Base-by-base conservation (phyloP, 306 rosid genomes). In the Quillaja saponaria region DNA sequence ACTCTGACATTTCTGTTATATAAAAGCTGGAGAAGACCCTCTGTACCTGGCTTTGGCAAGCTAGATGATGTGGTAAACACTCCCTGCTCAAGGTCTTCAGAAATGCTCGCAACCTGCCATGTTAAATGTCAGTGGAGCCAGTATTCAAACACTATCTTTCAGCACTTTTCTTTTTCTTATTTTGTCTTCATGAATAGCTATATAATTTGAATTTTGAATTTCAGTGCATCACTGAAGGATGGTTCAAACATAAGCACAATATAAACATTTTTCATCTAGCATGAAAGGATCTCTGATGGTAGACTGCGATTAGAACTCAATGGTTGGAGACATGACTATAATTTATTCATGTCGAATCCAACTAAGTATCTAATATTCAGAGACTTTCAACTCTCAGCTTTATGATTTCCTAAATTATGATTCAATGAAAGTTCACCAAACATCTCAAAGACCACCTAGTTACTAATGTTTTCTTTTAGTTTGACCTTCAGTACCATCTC, bases 91-190 rank as follows among this genome's bases (percentile, higher is more conserved):
- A 88, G 76, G 70, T 92, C 96, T 70, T 88, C 90, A 10, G 82
- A 81, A 77, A 92, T 82, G 75, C 94, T 83, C 0, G 70, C 82
- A 58, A 88, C 96, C 99, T 92, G 80, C 65, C 69, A 73, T 51
- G 37, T 59, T 37, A 53, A 66, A 39, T 35, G 37, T 58, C 66
- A 62, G 68, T 53, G 55, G 39, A 66, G 51, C 52, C 34, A 17
- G 39, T 39, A 58, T 60, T 56, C 54, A 54, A 47, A 31, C 18
- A 33, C 18, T 59, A 65, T 18, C 49, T 51, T 12, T 16, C 11
- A 53, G 58, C 58, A 51, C 14, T 15, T 8, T 17, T 10, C 7
- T 47, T 47, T 57, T 46, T 21, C 31, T 25, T 25, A 25, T 25
- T 25, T 25, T 25, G 4, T 25, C 31, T 25, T 25, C 31, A 39